Base-by-base conservation (phyloP, 176 grass and related monocot species). In the Musa troglodytarum region DNA sequence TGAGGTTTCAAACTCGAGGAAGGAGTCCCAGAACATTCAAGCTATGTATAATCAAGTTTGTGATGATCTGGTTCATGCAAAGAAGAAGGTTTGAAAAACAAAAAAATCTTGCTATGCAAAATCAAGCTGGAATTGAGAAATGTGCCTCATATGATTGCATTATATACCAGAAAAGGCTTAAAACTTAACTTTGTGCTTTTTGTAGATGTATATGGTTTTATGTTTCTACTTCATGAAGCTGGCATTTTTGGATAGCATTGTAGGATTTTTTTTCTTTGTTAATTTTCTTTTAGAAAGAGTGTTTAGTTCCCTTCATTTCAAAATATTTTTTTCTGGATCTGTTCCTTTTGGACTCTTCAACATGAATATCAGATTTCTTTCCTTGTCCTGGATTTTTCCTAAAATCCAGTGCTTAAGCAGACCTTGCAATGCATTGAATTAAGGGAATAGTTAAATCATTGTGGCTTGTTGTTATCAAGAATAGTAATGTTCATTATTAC, bases 1-100 rank as follows among this genome's bases (percentile, higher is more conserved):
- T 83, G 90, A 89, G 87, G 78, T 86, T 83, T 84, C 81, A 62
- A 89, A 87, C 79, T 14, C 86, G 58, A 87, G 63, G 80, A 87
- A 76, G 56, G 87, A 94, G 52, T 54, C 91, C 50, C 85, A 93
- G 73, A 76, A 80, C 49, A 84, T 82, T 72, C 74, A 82, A 59
- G 82, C 77, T 34, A 76, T 91, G 78, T 82, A 89, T 79, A 79
- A 82, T 20, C 75, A 71, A 79, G 86, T 82, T 80, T 87, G 88
- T 82, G 84, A 91, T 73, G 85, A 93, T 80, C 82, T 84, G 16
- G 49, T 83, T 10, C 73, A 89, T 10, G 73, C 88, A 74, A 93
- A 85, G 79, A 78, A 90, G 82, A 83, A 76, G 77, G 83, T 85
- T 54, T 77, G 85, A 76, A 82, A 86, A 53, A 68, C n/a, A 34